A percentile compares a stretch with the other conserved stretches of the same genome.
phyloP scores from a whole-genome alignment of 352 stramenopile genomes.

The Pythium diclinum region DNA sequence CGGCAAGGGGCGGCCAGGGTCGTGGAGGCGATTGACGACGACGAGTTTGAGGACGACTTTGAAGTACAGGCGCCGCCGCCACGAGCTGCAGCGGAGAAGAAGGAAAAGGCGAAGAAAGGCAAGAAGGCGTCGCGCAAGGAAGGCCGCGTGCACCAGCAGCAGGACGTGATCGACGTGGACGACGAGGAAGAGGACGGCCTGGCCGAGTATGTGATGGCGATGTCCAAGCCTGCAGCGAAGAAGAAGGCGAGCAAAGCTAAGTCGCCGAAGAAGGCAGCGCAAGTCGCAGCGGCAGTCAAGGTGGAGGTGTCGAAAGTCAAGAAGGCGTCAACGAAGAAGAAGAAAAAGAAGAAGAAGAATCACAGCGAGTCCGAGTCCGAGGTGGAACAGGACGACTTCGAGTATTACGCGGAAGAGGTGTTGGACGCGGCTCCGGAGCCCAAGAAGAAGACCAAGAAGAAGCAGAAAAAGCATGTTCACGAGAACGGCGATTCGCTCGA shows the following conservation, averaged over 20 bases:
- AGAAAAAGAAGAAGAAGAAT: constrained; percentile 14
- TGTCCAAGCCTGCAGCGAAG: neutral
- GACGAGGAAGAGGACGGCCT: constrained; percentile 14
- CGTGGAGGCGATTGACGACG: constrained; percentile 13
- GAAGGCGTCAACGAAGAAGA: constrained; percentile 16
- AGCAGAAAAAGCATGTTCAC: neutral
- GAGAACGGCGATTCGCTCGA: neutral
- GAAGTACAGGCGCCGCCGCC: constrained; percentile 5
- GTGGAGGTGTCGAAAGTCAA: neutral
- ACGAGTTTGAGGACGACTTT: constrained; percentile 21
- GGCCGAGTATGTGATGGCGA: constrained; percentile 9
- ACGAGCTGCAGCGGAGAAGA: neutral
- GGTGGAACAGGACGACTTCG: neutral
- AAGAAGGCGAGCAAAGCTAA: constrained; percentile 1
- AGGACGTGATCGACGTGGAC: constrained; percentile 15
- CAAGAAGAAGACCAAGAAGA: neutral
- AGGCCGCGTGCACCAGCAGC: constrained; percentile 16
- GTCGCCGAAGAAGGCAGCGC: neutral
- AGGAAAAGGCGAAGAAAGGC: neutral
- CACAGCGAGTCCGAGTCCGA: neutral
- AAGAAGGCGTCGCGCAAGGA: constrained; percentile 28
- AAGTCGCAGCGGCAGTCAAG: neutral
- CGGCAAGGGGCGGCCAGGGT: neutral
- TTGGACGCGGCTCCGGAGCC: neutral
- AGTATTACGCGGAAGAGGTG: neutral